Conservation (phyloP, 768 basidiomycete species). For the Leccinum fibrillosum region DNA sequence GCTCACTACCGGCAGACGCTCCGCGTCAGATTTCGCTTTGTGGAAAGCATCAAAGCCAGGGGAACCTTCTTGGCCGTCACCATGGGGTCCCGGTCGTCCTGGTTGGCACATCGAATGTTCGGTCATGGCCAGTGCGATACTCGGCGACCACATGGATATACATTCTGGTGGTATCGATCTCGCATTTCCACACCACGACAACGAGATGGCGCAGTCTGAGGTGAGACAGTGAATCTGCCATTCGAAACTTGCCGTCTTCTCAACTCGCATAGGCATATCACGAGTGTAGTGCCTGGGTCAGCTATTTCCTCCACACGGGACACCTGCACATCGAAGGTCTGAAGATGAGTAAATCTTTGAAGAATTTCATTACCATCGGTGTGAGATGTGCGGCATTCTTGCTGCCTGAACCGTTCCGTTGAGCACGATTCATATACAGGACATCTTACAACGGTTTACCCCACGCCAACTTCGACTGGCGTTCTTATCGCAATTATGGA, state of each 20-base stretch:
- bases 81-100: conserved; percentile 90
- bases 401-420: background rate
- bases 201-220: conserved; percentile 97
- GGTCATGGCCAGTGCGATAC: conserved; percentile 90
- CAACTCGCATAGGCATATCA: conserved; percentile 75
- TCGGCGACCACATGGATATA: conserved; percentile 75
- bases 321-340: conserved; percentile 97
- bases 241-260: background rate
- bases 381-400: conserved; percentile 41
- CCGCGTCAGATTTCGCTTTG: conserved; percentile 91
- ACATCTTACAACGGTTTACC: conserved; percentile 78
- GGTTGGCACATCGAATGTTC: conserved; percentile 99
- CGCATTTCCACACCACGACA: conserved; percentile 99
- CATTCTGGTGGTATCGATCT: conserved; percentile 97
- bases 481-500: conserved; percentile 91
- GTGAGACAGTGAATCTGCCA: conserved; percentile 37
- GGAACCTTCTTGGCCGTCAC: conserved; percentile 94
- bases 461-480: conserved; percentile 88
- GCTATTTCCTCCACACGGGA: conserved; percentile 98
- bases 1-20: conserved; percentile 59
- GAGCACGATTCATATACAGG: conserved; percentile 43
- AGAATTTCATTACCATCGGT: conserved; percentile 98
- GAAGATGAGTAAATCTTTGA: conserved; percentile 99
- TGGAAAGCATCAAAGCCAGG: conserved; percentile 98
- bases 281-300: conserved; percentile 90